phyloP scores from a whole-genome alignment of 768 basidiomycete genomes.

The Ramaria sp. region DNA sequence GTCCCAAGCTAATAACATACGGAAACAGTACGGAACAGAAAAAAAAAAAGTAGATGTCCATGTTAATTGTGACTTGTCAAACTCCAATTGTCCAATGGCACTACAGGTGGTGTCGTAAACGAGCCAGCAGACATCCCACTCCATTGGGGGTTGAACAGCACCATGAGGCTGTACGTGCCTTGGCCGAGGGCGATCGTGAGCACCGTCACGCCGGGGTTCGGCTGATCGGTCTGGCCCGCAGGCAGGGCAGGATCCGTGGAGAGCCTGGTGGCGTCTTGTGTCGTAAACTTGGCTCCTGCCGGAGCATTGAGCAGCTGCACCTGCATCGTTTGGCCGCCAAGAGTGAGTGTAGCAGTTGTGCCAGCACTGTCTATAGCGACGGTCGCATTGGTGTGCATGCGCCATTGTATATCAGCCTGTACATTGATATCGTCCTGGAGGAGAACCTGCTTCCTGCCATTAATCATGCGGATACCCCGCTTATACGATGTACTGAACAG shows the following conservation, averaged over 20 bases:
- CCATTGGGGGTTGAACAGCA: slow-evolving; percentile 95
- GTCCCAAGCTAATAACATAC: neutral
- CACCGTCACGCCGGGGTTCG: slow-evolving; percentile 72
- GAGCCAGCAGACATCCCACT: slow-evolving; percentile 44
- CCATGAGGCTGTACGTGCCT: slow-evolving; percentile 69
- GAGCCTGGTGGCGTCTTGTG: slow-evolving; percentile 43
- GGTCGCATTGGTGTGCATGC: slow-evolving; percentile 94
- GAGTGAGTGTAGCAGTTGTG: slow-evolving; percentile 61
- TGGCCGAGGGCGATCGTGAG: slow-evolving; percentile 57
- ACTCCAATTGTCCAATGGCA: slow-evolving; percentile 66
- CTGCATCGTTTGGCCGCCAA: slow-evolving; percentile 57
- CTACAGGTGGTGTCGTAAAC: slow-evolving; percentile 61
- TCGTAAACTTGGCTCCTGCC: slow-evolving; percentile 53
- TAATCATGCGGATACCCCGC: slow-evolving; percentile 79
- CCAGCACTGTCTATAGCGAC: slow-evolving; percentile 37
- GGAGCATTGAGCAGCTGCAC: slow-evolving; percentile 61
- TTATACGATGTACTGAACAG: slow-evolving; percentile 50
- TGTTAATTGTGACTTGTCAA: slow-evolving; percentile 59
- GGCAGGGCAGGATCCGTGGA: slow-evolving; percentile 55
- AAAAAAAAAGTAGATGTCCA: slow-evolving; percentile 3
- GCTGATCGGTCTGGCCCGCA: slow-evolving; percentile 47
- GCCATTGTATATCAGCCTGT: slow-evolving; percentile 61
- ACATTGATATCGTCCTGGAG: slow-evolving; percentile 85
- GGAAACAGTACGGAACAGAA: neutral
- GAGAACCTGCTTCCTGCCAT: slow-evolving; percentile 78